Evolutionary conservation across 176 grass and related monocot genomes (phyloP).

Genomic region (Carex parvula): DNA sequence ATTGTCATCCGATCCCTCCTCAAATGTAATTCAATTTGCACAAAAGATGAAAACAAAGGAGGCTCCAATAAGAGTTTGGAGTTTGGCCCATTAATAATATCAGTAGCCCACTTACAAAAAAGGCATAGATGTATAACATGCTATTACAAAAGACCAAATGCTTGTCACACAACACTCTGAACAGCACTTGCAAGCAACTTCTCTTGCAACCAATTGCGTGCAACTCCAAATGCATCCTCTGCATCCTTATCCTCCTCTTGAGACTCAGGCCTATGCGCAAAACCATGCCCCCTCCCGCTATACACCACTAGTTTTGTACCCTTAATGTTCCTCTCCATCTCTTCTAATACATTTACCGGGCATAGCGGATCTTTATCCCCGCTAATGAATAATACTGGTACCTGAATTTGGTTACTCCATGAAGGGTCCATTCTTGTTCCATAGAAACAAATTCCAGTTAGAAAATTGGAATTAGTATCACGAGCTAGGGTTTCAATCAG

Average conservation of each 20-base stretch:
- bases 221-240: slow-evolving; percentile 60
- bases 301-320: slow-evolving; percentile 49
- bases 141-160: not conserved
- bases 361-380: slow-evolving; percentile 73
- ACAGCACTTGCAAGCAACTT: slow-evolving; percentile 40
- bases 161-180: not conserved
- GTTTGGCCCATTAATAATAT: not conserved
- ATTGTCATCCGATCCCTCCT: no score
- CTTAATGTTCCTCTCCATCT: slow-evolving; percentile 47
- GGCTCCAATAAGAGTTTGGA: not conserved
- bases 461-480: slow-evolving; percentile 42
- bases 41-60: not conserved
- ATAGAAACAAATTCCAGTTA: slow-evolving; percentile 80
- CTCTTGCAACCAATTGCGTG: slow-evolving; percentile 67
- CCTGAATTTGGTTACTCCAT: slow-evolving; percentile 31
- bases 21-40: not conserved
- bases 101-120: not conserved
- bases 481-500: slow-evolving; percentile 61
- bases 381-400: slow-evolving; percentile 60
- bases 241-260: slow-evolving; percentile 78
- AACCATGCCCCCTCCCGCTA: slow-evolving; percentile 58
- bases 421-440: slow-evolving; percentile 56
- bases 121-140: not conserved
- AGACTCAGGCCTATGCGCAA: slow-evolving; percentile 71
- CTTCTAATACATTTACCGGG: slow-evolving; percentile 46